Percentiles rank a stretch among this genome's conserved stretches.
Conservation (phyloP, 2,329 filamentous ascomycete species). For the Podosphaera fusca region DNA sequence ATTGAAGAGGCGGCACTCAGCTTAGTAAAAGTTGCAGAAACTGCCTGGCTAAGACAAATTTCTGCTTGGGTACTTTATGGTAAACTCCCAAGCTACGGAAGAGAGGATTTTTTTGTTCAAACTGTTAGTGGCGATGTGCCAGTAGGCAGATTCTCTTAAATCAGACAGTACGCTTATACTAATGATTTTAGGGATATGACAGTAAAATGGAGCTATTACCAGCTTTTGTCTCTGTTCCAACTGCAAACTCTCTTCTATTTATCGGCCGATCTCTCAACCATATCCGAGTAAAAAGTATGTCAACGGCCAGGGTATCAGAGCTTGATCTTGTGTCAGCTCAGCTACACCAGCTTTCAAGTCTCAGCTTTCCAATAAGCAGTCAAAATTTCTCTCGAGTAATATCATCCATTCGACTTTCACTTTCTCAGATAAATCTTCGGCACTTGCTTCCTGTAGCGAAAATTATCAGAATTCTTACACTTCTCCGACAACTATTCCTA, state of each 20-base stretch:
- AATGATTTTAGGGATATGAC: constrained; percentile 28
- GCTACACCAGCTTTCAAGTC: constrained; percentile 40
- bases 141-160: constrained; percentile 7
- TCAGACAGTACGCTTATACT: not conserved
- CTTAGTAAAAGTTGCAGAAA: constrained; percentile 58
- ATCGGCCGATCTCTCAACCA: constrained; percentile 78
- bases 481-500: constrained; percentile 71
- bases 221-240: constrained; percentile 50
- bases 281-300: constrained; percentile 34
- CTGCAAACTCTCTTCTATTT: constrained; percentile 68
- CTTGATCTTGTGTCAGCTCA: constrained; percentile 43
- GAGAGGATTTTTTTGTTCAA: constrained; percentile 69
- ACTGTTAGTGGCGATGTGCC: constrained; percentile 18
- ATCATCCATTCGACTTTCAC: constrained; percentile 50
- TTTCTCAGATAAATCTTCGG: constrained; percentile 67
- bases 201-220: constrained; percentile 42
- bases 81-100: constrained; percentile 51
- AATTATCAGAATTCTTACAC: constrained; percentile 52
- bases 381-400: constrained; percentile 49
- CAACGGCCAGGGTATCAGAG: constrained; percentile 22
- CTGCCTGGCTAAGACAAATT: constrained; percentile 74
- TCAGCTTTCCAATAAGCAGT: constrained; percentile 52
- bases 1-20: constrained; percentile 55
- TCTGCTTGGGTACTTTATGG: constrained; percentile 85
- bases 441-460: constrained; percentile 55